Conservation (phyloP, 257 asterid genomes). For the Euphrasia confusa region DNA sequence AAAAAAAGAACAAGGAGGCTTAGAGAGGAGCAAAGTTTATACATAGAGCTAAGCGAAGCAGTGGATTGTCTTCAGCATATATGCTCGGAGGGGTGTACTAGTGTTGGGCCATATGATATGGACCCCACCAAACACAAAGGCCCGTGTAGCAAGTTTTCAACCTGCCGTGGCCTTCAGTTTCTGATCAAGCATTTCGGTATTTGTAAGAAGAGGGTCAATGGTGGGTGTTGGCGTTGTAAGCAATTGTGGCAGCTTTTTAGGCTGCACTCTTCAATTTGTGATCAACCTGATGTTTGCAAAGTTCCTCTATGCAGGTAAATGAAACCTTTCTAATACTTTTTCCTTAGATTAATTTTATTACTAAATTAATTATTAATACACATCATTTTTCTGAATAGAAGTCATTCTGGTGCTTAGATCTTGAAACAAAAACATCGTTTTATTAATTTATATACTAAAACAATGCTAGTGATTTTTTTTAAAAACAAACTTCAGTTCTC, state of each 20-base stretch:
- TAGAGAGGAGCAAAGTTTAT: constrained; percentile 49
- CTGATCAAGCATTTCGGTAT: constrained; percentile 68
- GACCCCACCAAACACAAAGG: constrained; percentile 43
- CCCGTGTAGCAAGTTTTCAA: constrained; percentile 71
- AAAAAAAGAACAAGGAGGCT: constrained; percentile 56
- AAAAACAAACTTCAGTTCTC: no score
- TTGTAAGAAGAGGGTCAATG: constrained; percentile 66
- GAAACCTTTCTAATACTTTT: not conserved
- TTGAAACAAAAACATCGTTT: no score
- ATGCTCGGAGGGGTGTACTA: constrained; percentile 83
- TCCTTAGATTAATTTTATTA: not conserved
- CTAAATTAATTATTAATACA: not conserved
- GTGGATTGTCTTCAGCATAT: constrained; percentile 86
- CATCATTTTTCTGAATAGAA: not conserved
- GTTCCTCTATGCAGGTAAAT: constrained; percentile 91
- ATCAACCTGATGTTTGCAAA: constrained; percentile 63
- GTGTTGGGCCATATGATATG: constrained; percentile 65
- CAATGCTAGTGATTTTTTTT: no score
- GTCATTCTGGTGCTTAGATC: no score
- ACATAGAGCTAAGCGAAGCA: constrained; percentile 72
- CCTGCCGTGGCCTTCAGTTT: constrained; percentile 80
- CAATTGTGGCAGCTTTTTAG: constrained; percentile 90
- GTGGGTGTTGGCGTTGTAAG: constrained; percentile 69
- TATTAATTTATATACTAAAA: no score
- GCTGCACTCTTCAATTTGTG: constrained; percentile 76